Conservation (phyloP, 2,329 filamentous ascomycete species). For the Dactylellina sp. region DNA sequence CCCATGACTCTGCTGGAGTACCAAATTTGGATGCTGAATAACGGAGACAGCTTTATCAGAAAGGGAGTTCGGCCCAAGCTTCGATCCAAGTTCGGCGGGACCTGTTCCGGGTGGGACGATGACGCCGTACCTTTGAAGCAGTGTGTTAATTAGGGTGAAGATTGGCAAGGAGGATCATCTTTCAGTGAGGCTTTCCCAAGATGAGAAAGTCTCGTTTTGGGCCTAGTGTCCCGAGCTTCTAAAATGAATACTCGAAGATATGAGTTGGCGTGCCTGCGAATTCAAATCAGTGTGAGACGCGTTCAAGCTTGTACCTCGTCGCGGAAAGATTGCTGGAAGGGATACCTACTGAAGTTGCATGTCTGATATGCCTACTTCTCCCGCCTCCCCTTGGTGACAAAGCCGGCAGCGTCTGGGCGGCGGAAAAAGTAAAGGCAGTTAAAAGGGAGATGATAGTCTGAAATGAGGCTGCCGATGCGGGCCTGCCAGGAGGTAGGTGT, state of each 20-base stretch:
- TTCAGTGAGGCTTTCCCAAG: slow-evolving; percentile 18
- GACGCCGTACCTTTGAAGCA: slow-evolving; percentile 25
- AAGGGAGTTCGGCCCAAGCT: slow-evolving; percentile 20
- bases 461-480: slow-evolving; percentile 42
- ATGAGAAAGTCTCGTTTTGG: slow-evolving; percentile 31
- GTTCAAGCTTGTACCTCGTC: slow-evolving; percentile 26
- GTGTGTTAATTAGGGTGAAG: slow-evolving; percentile 24
- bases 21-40: slow-evolving; percentile 19
- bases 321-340: slow-evolving; percentile 29
- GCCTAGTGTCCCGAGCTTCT: slow-evolving; percentile 39
- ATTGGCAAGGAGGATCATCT: slow-evolving; percentile 47
- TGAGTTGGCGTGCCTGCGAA: slow-evolving; percentile 46
- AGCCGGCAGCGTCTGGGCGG: neutral
- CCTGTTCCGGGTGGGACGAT: slow-evolving; percentile 53
- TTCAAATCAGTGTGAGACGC: slow-evolving; percentile 42
- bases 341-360: neutral
- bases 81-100: slow-evolving; percentile 38
- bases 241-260: too few relatives aligned
- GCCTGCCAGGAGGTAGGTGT: slow-evolving; percentile 17
- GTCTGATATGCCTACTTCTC: slow-evolving; percentile 13
- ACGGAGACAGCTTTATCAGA: slow-evolving; percentile 19
- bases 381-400: slow-evolving; percentile 43
- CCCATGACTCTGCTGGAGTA: slow-evolving; percentile 3
- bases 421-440: slow-evolving; percentile 2
- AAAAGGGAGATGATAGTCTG: slow-evolving; percentile 17